phyloP scores from a whole-genome alignment of 805 yeast genomes.

The Lipomyces yamanashiensis region DNA sequence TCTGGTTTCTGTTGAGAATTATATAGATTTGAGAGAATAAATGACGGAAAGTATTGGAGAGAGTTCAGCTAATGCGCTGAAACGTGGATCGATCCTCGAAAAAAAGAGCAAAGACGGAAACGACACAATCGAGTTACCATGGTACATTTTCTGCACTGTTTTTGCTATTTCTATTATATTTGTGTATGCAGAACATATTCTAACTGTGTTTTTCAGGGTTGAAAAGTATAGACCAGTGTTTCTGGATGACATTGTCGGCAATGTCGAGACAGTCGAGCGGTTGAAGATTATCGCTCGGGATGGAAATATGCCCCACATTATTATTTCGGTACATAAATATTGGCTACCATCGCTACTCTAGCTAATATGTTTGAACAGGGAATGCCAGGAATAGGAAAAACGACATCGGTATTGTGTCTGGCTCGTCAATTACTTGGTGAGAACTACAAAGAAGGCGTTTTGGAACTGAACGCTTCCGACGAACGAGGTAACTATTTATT shows the following conservation, averaged over 20 bases:
- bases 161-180: background rate
- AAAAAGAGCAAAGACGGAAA: constrained; percentile 4
- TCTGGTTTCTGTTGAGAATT: background rate
- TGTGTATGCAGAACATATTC: background rate
- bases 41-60: constrained; percentile 11
- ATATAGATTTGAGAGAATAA: background rate
- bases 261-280: constrained; percentile 84
- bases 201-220: constrained; percentile 56
- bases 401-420: constrained; percentile 89
- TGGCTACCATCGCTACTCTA: too few relatives aligned
- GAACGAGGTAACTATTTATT: constrained; percentile 58
- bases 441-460: constrained; percentile 75
- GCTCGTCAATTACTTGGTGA: constrained; percentile 80
- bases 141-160: constrained; percentile 5
- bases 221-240: constrained; percentile 89
- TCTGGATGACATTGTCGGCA: constrained; percentile 88
- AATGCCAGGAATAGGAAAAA: constrained; percentile 95
- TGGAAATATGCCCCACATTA: constrained; percentile 97
- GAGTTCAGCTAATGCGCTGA: constrained; percentile 1
- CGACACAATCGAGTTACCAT: constrained; percentile 24
- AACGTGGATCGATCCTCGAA: constrained; percentile 3
- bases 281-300: constrained; percentile 82
- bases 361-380: constrained; percentile 50
- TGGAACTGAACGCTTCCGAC: constrained; percentile 94
- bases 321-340: constrained; percentile 59